A percentile compares a stretch with the other conserved stretches of the same genome.
Conservation (phyloP, 169 alveolate species). For the Eimeria praecox region DNA sequence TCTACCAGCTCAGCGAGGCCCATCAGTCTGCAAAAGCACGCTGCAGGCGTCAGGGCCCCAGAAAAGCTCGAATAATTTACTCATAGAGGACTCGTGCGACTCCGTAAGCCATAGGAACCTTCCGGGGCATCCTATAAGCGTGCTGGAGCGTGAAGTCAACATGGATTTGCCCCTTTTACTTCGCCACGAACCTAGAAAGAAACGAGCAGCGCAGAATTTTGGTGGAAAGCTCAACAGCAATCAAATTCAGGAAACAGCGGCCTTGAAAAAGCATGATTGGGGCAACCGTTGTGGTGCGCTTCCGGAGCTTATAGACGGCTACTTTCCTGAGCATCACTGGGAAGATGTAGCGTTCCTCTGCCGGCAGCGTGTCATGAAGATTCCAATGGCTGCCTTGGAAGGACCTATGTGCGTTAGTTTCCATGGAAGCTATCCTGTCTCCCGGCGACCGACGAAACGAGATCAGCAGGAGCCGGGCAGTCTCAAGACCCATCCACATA, state of each 20-base stretch:
- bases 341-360: not conserved
- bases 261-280: not conserved
- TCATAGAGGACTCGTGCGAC: not conserved
- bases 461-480: not conserved
- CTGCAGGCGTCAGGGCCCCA: not conserved
- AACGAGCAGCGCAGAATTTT: not conserved
- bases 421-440: constrained; percentile 3
- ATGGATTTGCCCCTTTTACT: not conserved
- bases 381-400: not conserved
- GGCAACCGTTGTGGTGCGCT: not conserved
- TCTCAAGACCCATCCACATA: constrained; percentile 37
- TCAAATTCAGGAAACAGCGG: not conserved
- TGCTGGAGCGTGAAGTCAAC: not conserved
- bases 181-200: not conserved
- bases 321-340: not conserved
- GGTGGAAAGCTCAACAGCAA: not conserved
- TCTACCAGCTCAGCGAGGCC: not conserved
- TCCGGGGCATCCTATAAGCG: not conserved
- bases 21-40: not conserved
- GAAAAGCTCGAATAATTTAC: not conserved
- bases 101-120: not conserved
- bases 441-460: constrained; percentile 13
- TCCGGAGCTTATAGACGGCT: not conserved
- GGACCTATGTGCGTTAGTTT: not conserved
- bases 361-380: not conserved